A percentile compares a stretch with the other conserved stretches of the same genome.
Evolutionary conservation across 805 yeast genomes (phyloP).

Genomic region (Candida xyloterini): DNA sequence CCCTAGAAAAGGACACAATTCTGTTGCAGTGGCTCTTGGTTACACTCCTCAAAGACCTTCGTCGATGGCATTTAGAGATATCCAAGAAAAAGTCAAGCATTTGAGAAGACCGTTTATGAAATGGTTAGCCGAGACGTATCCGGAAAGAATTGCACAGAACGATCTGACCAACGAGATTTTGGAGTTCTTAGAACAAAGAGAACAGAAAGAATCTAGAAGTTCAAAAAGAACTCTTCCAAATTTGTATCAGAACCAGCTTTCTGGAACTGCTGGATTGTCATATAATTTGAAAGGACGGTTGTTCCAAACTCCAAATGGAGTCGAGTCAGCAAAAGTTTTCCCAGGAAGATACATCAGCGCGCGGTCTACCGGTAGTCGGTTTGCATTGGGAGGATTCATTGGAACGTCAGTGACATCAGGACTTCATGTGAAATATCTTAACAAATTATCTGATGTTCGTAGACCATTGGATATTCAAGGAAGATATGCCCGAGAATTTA

Average conservation of each 20-base stretch:
- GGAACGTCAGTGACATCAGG: conserved; percentile 26
- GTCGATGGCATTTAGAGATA: conserved; percentile 18
- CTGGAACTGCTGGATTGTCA: conserved; percentile 77
- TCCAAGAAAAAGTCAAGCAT: conserved; percentile 41
- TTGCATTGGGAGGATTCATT: conserved; percentile 56
- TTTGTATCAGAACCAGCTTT: conserved; percentile 22
- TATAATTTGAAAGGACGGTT: conserved; percentile 69
- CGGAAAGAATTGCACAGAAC: conserved; percentile 35
- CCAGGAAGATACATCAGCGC: conserved; percentile 65
- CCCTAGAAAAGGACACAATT: conserved; percentile 23
- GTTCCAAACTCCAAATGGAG: conserved; percentile 68
- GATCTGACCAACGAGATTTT: conserved; percentile 38
- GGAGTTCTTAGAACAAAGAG: conserved; percentile 37
- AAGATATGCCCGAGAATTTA: conserved; percentile 29
- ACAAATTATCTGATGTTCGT: conserved; percentile 16
- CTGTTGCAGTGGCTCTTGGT: conserved; percentile 28
- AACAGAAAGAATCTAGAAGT: conserved; percentile 10
- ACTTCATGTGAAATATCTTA: conserved; percentile 25
- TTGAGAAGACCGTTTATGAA: conserved; percentile 51
- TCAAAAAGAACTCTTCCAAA: conserved; percentile 15
- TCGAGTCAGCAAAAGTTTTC: conserved; percentile 46
- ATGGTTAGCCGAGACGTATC: conserved; percentile 53
- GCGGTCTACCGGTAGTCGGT: conserved; percentile 37
- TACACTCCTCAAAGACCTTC: conserved; percentile 23
- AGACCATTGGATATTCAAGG: conserved; percentile 25